Conservation (phyloP, 306 rosid species). For the Carpinus fangiana region DNA sequence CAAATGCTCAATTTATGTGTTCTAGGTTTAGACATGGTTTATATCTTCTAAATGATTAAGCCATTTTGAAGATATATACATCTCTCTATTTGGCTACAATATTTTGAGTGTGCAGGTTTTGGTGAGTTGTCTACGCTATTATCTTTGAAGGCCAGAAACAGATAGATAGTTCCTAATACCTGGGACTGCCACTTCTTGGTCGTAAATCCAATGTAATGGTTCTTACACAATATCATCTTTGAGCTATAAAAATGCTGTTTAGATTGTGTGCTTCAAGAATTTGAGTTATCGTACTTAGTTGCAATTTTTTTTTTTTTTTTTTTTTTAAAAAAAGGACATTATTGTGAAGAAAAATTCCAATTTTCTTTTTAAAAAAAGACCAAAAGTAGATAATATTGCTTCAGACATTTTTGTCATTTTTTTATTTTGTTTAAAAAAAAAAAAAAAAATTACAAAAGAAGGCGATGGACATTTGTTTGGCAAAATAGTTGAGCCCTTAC, state of each 20-base stretch:
- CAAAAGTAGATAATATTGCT: no score
- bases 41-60: not conserved
- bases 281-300: conserved; percentile 4
- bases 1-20: conserved; percentile 7
- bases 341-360: no score
- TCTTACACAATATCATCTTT: conserved; percentile 12
- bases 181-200: not conserved
- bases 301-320: not conserved
- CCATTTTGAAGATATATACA: not conserved
- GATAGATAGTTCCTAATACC: conserved; percentile 71
- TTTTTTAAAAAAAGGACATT: no score
- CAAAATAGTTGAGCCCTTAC: no score
- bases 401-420: no score
- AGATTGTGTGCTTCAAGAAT: conserved; percentile 6
- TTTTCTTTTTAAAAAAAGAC: no score
- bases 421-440: no score
- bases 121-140: conserved; percentile 86
- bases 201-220: conserved; percentile 14
- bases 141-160: conserved; percentile 87
- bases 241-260: conserved; percentile 5
- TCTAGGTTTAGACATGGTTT: not conserved
- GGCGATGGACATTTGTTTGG: no score
- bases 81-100: not conserved
- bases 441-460: no score
- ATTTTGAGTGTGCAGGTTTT: conserved; percentile 56